Conservation (phyloP, 352 stramenopile genomes). For the Pythium myriotylum region DNA sequence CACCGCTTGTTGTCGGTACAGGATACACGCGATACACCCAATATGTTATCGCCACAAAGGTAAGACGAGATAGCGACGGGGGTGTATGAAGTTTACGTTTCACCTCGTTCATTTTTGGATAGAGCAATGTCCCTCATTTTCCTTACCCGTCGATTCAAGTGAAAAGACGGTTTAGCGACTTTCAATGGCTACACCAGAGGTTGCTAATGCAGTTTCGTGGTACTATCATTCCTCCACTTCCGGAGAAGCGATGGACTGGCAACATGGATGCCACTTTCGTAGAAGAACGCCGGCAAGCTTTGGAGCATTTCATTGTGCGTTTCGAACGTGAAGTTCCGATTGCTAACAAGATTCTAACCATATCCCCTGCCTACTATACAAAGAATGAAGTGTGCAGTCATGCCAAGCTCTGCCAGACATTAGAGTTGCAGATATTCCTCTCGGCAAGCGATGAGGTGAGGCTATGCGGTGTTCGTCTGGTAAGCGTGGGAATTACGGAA, state of each 20-base stretch:
- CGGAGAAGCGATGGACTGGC: constrained; percentile 86
- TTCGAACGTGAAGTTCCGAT: background rate
- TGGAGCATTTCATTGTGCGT: constrained; percentile 88
- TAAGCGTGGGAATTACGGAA: too few relatives aligned
- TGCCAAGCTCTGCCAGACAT: constrained; percentile 78
- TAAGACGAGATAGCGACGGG: too few relatives aligned
- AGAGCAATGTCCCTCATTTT: constrained; percentile 75
- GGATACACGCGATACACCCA: constrained; percentile 88
- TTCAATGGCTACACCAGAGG: constrained; percentile 88
- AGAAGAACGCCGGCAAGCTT: constrained; percentile 81
- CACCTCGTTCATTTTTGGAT: too few relatives aligned
- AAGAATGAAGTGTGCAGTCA: constrained; percentile 89
- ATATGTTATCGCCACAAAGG: constrained; percentile 87
- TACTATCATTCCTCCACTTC: constrained; percentile 88
- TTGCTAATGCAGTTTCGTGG: constrained; percentile 79
- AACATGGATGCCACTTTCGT: constrained; percentile 91
- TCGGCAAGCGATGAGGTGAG: constrained; percentile 79
- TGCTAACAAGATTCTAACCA: background rate
- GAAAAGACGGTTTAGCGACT: constrained; percentile 88
- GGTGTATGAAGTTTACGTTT: too few relatives aligned
- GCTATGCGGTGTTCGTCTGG: background rate
- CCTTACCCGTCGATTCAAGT: constrained; percentile 75
- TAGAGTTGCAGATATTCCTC: constrained; percentile 85
- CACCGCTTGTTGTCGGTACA: constrained; percentile 73
- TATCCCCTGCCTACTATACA: background rate